phyloP scores from a whole-genome alignment of 805 yeast species.

The Candida endomychidarum region DNA sequence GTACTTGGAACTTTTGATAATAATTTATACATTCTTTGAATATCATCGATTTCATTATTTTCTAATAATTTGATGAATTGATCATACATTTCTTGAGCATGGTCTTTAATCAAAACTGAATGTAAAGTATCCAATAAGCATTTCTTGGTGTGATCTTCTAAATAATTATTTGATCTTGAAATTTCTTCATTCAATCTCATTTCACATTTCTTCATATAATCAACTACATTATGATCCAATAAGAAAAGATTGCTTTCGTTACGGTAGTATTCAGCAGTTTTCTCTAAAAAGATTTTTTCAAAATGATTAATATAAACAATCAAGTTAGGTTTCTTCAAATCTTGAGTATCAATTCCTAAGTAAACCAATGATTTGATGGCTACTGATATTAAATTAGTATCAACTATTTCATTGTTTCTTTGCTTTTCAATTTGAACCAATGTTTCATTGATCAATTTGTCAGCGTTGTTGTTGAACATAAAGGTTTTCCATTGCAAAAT shows the following conservation, averaged over 20 bases:
- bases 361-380: conserved; percentile 86
- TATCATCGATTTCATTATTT: conserved; percentile 68
- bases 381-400: conserved; percentile 61
- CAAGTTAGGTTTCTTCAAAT: conserved; percentile 79
- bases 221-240: conserved; percentile 76
- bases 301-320: conserved; percentile 78
- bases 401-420: conserved; percentile 74
- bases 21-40: conserved; percentile 72
- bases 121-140: conserved; percentile 76
- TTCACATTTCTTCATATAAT: conserved; percentile 85
- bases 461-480: conserved; percentile 69
- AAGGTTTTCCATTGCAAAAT: conserved; percentile 84
- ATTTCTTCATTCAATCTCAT: conserved; percentile 81
- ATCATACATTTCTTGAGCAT: conserved; percentile 70
- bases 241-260: conserved; percentile 69
- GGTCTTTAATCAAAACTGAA: conserved; percentile 72
- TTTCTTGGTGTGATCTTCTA: conserved; percentile 83
- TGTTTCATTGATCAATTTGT: conserved; percentile 63
- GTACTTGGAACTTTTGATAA: conserved; percentile 78
- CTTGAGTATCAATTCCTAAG: conserved; percentile 88
- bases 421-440: conserved; percentile 74
- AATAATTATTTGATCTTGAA: conserved; percentile 68
- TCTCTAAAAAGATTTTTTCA: conserved; percentile 72
- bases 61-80: conserved; percentile 77
- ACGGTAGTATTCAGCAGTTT: conserved; percentile 64